A percentile compares a stretch with the other conserved stretches of the same genome.
Conservation (phyloP, 768 basidiomycete genomes). For the Leccinum longicurvipes region DNA sequence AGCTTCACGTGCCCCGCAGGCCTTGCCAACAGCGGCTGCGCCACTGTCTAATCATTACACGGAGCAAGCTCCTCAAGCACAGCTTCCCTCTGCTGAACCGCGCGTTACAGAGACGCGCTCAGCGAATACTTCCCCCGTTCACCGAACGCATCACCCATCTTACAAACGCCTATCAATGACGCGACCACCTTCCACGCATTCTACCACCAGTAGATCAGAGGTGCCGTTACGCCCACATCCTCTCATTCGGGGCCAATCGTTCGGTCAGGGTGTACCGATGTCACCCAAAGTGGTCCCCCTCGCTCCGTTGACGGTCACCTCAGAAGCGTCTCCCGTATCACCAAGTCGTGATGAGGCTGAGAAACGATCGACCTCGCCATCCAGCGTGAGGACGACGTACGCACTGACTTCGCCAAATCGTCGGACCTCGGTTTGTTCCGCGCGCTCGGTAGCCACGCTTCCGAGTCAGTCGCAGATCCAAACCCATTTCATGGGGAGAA, state of each 20-base stretch:
- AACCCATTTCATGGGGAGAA: slow-evolving; percentile 30
- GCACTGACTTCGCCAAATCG: slow-evolving; percentile 35
- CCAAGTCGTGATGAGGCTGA: slow-evolving; percentile 27
- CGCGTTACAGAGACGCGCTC: slow-evolving; percentile 33
- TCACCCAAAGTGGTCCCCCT: slow-evolving; percentile 47
- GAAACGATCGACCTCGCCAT: slow-evolving; percentile 31
- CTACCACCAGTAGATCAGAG: slow-evolving; percentile 40
- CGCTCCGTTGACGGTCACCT: slow-evolving; percentile 58
- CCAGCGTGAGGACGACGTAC: slow-evolving; percentile 37
- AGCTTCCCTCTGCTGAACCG: slow-evolving; percentile 17
- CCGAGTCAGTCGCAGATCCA: slow-evolving; percentile 39
- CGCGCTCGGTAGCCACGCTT: slow-evolving; percentile 57
- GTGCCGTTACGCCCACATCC: slow-evolving; percentile 63
- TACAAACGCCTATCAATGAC: slow-evolving; percentile 43
- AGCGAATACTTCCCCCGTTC: slow-evolving; percentile 38
- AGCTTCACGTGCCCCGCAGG: slow-evolving; percentile 17
- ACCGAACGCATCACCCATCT: slow-evolving; percentile 34
- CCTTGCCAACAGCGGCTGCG: slow-evolving; percentile 10
- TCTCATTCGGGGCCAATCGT: slow-evolving; percentile 71
- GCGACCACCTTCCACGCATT: slow-evolving; percentile 64
- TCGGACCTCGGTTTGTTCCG: slow-evolving; percentile 57
- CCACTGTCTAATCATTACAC: slow-evolving; percentile 11
- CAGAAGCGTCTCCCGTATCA: slow-evolving; percentile 45
- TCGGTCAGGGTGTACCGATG: slow-evolving; percentile 39
- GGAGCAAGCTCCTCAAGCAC: slow-evolving; percentile 13